A percentile compares a stretch with the other conserved stretches of the same genome.
Conservation (phyloP, 176 grass and related monocot genomes). For the Carex scoparia region DNA sequence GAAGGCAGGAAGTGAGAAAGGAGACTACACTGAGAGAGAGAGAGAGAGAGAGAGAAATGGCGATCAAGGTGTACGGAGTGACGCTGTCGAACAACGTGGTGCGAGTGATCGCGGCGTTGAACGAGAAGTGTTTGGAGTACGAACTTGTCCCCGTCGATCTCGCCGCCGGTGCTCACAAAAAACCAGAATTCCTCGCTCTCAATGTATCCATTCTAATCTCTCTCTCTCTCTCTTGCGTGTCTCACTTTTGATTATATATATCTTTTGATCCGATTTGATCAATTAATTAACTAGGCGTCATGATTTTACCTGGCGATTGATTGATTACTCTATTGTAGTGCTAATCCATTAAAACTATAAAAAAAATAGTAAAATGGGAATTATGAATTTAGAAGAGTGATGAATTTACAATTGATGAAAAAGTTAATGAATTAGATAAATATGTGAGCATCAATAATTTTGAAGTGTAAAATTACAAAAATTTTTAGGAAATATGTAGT, state of each 20-base stretch:
- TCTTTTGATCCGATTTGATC: background rate
- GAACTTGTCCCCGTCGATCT: conserved; percentile 72
- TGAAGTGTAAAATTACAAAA: too few relatives aligned
- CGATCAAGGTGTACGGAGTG: conserved; percentile 59
- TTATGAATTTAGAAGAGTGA: too few relatives aligned
- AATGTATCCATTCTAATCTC: conserved; percentile 29
- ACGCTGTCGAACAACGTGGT: conserved; percentile 46
- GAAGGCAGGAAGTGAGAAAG: background rate
- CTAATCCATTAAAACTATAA: too few relatives aligned
- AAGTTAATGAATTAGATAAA: too few relatives aligned
- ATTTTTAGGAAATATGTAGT: too few relatives aligned
- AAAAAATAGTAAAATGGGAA: too few relatives aligned
- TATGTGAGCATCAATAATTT: too few relatives aligned
- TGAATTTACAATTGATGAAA: too few relatives aligned
- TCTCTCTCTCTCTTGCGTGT: too few relatives aligned
- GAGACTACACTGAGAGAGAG: background rate
- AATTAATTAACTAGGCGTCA: background rate
- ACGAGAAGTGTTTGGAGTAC: conserved; percentile 71
- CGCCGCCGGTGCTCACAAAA: conserved; percentile 60
- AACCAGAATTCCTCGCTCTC: conserved; percentile 68
- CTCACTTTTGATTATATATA: background rate
- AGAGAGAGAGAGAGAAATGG: conserved; percentile 2
- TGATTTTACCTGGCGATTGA: background rate
- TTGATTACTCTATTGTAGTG: too few relatives aligned
- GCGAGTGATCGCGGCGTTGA: conserved; percentile 43